Conservation (phyloP, 371 early-diverging fungal species). For the Mortierella sp. region DNA sequence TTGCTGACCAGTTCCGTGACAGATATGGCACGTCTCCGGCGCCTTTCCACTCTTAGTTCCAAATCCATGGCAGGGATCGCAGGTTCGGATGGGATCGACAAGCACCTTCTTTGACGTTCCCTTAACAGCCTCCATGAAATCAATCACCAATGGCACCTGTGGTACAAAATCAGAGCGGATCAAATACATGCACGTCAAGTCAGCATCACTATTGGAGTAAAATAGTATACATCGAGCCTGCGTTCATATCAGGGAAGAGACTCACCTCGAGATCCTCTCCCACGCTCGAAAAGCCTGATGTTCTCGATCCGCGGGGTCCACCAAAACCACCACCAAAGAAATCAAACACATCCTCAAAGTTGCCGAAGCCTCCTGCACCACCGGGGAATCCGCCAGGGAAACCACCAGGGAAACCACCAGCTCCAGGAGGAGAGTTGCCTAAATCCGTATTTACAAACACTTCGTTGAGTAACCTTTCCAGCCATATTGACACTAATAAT, state of each 20-base stretch:
- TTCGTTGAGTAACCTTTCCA: too few relatives aligned
- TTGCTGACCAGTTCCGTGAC: slow-evolving; percentile 89
- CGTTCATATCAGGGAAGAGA: not conserved
- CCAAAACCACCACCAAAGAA: slow-evolving; percentile 79
- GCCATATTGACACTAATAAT: not conserved
- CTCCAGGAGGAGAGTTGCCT: slow-evolving; percentile 66
- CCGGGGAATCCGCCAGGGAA: slow-evolving; percentile 64
- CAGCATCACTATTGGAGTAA: not conserved
- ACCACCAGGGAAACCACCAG: slow-evolving; percentile 72
- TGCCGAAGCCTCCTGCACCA: slow-evolving; percentile 62
- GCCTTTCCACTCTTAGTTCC: slow-evolving; percentile 84
- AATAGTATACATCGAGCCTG: not conserved
- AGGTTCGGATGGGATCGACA: slow-evolving; percentile 72
- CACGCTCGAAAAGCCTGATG: slow-evolving; percentile 55
- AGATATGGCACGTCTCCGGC: slow-evolving; percentile 73
- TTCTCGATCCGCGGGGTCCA: slow-evolving; percentile 57
- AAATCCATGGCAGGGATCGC: slow-evolving; percentile 82
- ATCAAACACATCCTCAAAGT: slow-evolving; percentile 75
- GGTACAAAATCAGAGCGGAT: too few relatives aligned
- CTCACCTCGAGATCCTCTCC: slow-evolving; percentile 58
- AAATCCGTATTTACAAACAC: too few relatives aligned
- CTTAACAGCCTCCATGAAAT: slow-evolving; percentile 92
- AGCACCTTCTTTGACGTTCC: slow-evolving; percentile 75
- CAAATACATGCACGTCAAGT: too few relatives aligned
- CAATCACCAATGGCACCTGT: slow-evolving; percentile 66